These are phyloP conservation scores for Whalleya microplaca DNA, from an alignment of 2,329 filamentous ascomycete species.

Conservation along the genomic window DNA sequence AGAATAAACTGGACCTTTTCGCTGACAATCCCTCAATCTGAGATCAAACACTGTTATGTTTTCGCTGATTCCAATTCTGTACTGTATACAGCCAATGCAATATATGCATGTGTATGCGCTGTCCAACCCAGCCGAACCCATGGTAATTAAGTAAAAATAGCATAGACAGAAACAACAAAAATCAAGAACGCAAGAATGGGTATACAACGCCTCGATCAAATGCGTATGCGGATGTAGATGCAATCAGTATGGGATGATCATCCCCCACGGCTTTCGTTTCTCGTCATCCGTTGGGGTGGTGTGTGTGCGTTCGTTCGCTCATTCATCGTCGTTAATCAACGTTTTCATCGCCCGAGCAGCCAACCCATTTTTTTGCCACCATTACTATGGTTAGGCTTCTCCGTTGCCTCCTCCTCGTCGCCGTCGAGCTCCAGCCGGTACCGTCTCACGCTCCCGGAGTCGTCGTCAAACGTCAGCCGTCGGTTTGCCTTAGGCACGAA, in stretches of 20 bases:
- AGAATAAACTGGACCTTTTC: constrained; percentile 7
- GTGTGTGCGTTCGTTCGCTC: constrained; percentile 20
- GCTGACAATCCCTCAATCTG: background rate
- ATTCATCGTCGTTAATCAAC: constrained; percentile 16
- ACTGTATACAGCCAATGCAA: too few relatives aligned
- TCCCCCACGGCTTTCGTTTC: background rate
- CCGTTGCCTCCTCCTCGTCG: constrained; percentile 39
- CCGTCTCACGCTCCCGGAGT: constrained; percentile 64
- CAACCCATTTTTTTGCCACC: constrained; percentile 35
- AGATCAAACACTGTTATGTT: too few relatives aligned
- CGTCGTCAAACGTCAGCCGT: constrained; percentile 62
- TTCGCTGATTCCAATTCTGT: too few relatives aligned
- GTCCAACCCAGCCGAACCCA: constrained; percentile 7
- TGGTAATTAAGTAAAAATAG: constrained; percentile 1
- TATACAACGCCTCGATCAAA: constrained; percentile 36
- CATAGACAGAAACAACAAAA: constrained; percentile 26
- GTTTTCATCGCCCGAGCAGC: constrained; percentile 23
- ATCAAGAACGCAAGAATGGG: constrained; percentile 22
- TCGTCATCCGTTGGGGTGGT: too few relatives aligned
- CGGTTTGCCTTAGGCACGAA: constrained; percentile 55
- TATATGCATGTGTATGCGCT: background rate
- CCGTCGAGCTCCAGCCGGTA: constrained; percentile 63
- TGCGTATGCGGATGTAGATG: constrained; percentile 24
- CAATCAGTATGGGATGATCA: constrained; percentile 12
- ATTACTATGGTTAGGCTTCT: constrained; percentile 8